phyloP scores from a whole-genome alignment of 371 early-diverging fungal genomes.

The Nematocida minor region DNA sequence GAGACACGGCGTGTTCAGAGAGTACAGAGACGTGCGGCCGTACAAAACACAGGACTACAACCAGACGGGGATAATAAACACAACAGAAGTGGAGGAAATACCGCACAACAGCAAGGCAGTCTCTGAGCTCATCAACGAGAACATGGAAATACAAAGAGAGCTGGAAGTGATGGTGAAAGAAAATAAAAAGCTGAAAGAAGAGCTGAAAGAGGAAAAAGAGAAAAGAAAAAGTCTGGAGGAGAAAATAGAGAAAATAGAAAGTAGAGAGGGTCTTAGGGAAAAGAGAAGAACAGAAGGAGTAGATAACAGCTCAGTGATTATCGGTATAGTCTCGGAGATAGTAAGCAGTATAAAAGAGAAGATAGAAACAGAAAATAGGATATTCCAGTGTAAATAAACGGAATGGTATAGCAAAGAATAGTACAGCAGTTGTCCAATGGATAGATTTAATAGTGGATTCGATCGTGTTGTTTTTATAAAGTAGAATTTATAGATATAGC shows the following conservation, averaged over 20 bases:
- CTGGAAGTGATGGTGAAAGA: slow-evolving; percentile 33
- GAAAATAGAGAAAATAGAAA: background rate
- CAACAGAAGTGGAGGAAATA: slow-evolving; percentile 12
- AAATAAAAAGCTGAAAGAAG: slow-evolving; percentile 9
- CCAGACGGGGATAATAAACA: slow-evolving; percentile 13
- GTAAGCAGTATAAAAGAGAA: slow-evolving; percentile 30
- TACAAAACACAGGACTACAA: slow-evolving; percentile 34
- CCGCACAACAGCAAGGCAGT: background rate
- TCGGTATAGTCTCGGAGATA: slow-evolving; percentile 23
- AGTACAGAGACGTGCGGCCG: background rate
- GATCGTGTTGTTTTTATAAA: background rate
- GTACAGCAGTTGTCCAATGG: no score
- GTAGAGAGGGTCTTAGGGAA: background rate
- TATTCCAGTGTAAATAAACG: slow-evolving; percentile 4
- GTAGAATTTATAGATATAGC: no score
- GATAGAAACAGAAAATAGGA: slow-evolving; percentile 27
- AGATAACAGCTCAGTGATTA: background rate
- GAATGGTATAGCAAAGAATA: background rate
- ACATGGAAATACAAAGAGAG: slow-evolving; percentile 39
- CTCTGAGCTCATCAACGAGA: slow-evolving; percentile 15
- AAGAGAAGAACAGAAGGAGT: background rate
- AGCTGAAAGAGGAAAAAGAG: background rate
- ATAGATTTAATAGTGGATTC: no score
- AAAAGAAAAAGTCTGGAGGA: background rate
- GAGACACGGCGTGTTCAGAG: slow-evolving; percentile 37